These are phyloP conservation scores for Lactuca saligna DNA, from an alignment of 129 eudicot species.

Conservation along the genomic window DNA sequence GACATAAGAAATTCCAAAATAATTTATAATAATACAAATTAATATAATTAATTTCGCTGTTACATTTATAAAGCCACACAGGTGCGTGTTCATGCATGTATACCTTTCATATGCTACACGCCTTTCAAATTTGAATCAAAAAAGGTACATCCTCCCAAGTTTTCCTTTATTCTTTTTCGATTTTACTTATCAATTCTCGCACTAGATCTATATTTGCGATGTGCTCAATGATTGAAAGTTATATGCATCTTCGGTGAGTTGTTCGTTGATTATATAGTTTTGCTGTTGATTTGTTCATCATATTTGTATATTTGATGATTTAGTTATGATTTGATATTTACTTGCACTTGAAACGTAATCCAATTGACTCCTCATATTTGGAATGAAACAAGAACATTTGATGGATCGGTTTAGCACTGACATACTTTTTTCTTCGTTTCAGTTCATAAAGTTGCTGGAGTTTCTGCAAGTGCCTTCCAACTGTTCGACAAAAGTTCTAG, in stretches of 20 bases:
- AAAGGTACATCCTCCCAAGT: background rate
- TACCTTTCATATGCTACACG: background rate
- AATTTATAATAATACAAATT: background rate
- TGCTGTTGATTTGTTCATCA: background rate
- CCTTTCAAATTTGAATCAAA: background rate
- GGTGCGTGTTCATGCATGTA: background rate
- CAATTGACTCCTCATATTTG: background rate
- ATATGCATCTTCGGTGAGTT: background rate
- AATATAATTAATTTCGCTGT: too few species aligned
- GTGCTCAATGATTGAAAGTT: background rate
- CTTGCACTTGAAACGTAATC: background rate
- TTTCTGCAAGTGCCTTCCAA: background rate
- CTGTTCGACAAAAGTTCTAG: constrained; percentile 33
- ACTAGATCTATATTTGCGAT: background rate
- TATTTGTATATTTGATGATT: background rate
- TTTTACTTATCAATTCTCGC: background rate
- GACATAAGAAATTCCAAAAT: background rate
- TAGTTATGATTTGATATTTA: background rate
- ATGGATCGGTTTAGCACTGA: background rate
- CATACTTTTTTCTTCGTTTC: background rate
- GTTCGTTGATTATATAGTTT: too few species aligned
- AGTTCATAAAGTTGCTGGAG: background rate
- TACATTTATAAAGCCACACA: background rate
- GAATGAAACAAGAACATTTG: background rate
- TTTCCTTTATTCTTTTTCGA: background rate